A percentile compares a stretch with the other conserved stretches of the same genome.
phyloP scores from a whole-genome alignment of 225 moss, liverwort and hornwort genomes.

The Anthoceros angustus region DNA sequence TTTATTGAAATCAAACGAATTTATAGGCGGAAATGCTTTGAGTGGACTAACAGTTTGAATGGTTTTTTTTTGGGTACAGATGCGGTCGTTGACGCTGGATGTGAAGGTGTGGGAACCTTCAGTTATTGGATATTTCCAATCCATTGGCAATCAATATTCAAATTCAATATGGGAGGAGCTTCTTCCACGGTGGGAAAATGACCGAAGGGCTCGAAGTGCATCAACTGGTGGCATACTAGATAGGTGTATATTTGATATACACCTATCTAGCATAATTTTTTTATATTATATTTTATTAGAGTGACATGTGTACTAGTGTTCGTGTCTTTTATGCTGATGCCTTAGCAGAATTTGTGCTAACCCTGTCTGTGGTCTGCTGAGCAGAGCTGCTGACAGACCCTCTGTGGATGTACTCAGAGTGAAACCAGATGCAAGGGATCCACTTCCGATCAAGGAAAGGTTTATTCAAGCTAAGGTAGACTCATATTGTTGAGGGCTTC shows the following conservation, averaged over 20 bases:
- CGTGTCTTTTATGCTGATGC: no score
- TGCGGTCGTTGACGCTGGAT: constrained; percentile 83
- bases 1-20: background rate
- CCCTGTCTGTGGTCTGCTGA: constrained; percentile 17
- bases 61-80: constrained; percentile 19
- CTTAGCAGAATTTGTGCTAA: no score
- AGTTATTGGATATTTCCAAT: constrained; percentile 72
- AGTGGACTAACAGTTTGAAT: background rate
- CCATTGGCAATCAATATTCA: constrained; percentile 63
- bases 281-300: no score
- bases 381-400: constrained; percentile 19
- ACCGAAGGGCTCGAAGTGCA: background rate
- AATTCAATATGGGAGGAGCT: constrained; percentile 93
- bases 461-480: constrained; percentile 61
- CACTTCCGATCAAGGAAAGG: constrained; percentile 60
- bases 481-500: background rate
- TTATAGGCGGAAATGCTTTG: no score
- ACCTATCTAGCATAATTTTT: background rate
- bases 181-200: constrained; percentile 9
- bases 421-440: constrained; percentile 57
- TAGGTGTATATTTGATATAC: background rate
- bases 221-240: background rate
- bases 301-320: no score
- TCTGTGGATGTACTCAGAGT: constrained; percentile 20
- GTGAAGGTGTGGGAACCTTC: constrained; percentile 97